Percentiles rank a stretch among this genome's conserved stretches.
Conservation (phyloP, 2,329 filamentous ascomycete species). For the Claviceps digitariae region DNA sequence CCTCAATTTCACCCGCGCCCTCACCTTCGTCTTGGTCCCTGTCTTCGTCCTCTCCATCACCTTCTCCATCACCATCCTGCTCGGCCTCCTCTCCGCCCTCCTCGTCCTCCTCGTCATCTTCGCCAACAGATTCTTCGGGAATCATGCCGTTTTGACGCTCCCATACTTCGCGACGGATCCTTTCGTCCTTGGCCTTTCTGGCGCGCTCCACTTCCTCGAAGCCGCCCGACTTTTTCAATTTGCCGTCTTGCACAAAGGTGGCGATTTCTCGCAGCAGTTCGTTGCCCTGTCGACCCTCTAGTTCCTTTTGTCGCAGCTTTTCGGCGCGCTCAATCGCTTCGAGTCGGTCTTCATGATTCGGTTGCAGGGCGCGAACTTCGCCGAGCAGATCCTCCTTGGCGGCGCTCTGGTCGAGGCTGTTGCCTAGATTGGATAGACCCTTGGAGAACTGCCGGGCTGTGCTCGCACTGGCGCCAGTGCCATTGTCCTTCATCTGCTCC, state of each 20-base stretch:
- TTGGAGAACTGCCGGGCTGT: conserved; percentile 43
- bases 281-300: conserved; percentile 62
- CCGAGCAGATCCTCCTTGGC: conserved; percentile 87
- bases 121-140: conserved; percentile 28
- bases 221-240: conserved; percentile 89
- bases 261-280: conserved; percentile 74
- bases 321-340: conserved; percentile 97
- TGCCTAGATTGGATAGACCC: conserved; percentile 39
- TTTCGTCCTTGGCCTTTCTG: conserved; percentile 74
- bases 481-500: conserved; percentile 75
- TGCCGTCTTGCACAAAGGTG: conserved; percentile 76
- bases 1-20: neutral
- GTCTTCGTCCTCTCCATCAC: conserved; percentile 22
- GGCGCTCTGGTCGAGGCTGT: conserved; percentile 53
- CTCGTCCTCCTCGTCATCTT: conserved; percentile 12
- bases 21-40: neutral
- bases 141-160: conserved; percentile 48
- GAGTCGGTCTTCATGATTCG: conserved; percentile 83
- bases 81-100: conserved; percentile 8
- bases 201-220: conserved; percentile 86
- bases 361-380: conserved; percentile 83
- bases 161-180: conserved; percentile 68
- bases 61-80: conserved; percentile 11
- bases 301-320: conserved; percentile 76
- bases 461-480: conserved; percentile 34